A percentile compares a stretch with the other conserved stretches of the same genome.
These are phyloP conservation scores for Phytopythium helicoides DNA, from an alignment of 352 stramenopile species.

Conservation along the genomic window DNA sequence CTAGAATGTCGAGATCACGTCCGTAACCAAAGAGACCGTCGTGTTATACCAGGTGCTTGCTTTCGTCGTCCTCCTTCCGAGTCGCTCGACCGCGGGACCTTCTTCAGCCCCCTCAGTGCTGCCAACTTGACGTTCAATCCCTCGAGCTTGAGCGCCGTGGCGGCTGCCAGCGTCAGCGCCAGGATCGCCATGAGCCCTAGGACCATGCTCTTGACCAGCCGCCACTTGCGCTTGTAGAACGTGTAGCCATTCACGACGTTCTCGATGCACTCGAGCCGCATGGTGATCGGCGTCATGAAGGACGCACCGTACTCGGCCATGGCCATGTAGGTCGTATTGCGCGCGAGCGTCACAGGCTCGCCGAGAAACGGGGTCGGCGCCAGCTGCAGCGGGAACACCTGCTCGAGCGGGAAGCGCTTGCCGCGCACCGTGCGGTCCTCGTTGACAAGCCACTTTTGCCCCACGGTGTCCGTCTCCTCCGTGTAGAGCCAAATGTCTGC, in stretches of 20 bases:
- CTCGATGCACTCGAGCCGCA: slow-evolving; percentile 78
- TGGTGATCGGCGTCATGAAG: slow-evolving; percentile 72
- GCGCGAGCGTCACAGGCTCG: slow-evolving; percentile 45
- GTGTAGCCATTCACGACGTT: slow-evolving; percentile 75
- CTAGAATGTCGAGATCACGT: no score
- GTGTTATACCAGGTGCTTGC: no score
- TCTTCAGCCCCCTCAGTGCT: no score
- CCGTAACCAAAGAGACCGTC: no score
- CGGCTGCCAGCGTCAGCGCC: neutral
- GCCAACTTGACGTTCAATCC: no score
- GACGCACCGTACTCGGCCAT: slow-evolving; percentile 60
- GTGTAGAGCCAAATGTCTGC: slow-evolving; percentile 81
- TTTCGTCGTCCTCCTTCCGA: no score
- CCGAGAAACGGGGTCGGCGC: slow-evolving; percentile 48
- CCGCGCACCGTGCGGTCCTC: slow-evolving; percentile 66
- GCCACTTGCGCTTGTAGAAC: slow-evolving; percentile 56
- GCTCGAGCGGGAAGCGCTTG: slow-evolving; percentile 60
- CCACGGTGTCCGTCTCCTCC: slow-evolving; percentile 36
- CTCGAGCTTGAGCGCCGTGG: no score
- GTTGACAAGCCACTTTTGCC: slow-evolving; percentile 58
- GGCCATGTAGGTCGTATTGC: slow-evolving; percentile 59
- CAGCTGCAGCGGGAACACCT: slow-evolving; percentile 55
- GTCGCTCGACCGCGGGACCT: no score
- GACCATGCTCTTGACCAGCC: slow-evolving; percentile 21
- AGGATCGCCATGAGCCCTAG: slow-evolving; percentile 22